Base-by-base conservation (phyloP, 805 yeast species). In the Pichia phayaonensis region DNA sequence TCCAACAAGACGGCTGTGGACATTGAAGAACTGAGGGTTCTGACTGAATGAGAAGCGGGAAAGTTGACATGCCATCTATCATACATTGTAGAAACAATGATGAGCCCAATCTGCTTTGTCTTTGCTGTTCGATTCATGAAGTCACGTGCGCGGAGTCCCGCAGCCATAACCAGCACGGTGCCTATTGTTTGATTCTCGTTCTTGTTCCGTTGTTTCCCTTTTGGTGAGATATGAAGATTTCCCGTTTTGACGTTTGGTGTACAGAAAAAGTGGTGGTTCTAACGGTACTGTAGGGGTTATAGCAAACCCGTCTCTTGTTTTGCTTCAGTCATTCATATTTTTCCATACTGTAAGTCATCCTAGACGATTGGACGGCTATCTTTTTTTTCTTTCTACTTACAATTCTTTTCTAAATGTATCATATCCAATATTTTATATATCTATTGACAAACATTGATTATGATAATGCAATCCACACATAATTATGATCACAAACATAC, bases 81-180 rank as follows among this genome's bases (percentile, higher is more conserved):
- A n/a, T n/a, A n/a, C n/a, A n/a, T n/a, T n/a, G n/a, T n/a, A n/a
- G n/a, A n/a, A n/a, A n/a, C n/a, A n/a, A n/a, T n/a, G n/a, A n/a
- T n/a, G n/a, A n/a, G n/a, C n/a, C n/a, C n/a, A n/a, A n/a, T n/a
- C n/a, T n/a, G n/a, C n/a, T n/a, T n/a, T n/a, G n/a, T n/a, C n/a
- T n/a, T n/a, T n/a, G n/a, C n/a, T n/a, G n/a, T n/a, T n/a, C n/a
- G n/a, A 29, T 29, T 29, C 34, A 29, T 29, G 34, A 29, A 29
- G 34, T 8, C 36, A 24, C 24, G 44, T 21, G 42, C 10, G 16
- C n/a, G n/a, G n/a, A n/a, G n/a, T n/a, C 31, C 31, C 8, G 8
- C 26, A 27, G 31, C 41, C 22, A 20, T 38, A 45, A 45, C 41
- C 48, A 18, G 24, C 36, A 45, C 34, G 48, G 48, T 45, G 26